Base-by-base conservation (phyloP, 75 land plant species). In the Gnetum montanum region DNA sequence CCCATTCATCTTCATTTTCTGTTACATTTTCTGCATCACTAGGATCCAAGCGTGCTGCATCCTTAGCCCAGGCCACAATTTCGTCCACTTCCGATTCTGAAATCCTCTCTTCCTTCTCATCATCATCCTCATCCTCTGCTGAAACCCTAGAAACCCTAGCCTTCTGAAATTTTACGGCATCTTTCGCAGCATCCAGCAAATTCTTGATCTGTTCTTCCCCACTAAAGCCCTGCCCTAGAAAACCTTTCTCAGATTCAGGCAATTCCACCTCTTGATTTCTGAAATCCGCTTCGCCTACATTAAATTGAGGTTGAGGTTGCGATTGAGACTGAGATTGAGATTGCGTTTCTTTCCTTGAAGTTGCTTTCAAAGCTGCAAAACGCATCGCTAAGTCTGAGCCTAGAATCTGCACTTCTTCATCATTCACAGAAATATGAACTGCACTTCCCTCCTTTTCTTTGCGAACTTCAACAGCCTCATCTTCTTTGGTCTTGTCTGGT, bases 71-170 rank as follows among this genome's bases (percentile, higher is more conserved):
- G 35, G 30, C 55, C 18, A 52, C 55, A 52, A 52, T 30, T 4
- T 52, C 33, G 20, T 52, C 55, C 34, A 52, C 55, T 24, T 52
- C 55, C 8, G 55, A 52, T 6, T 52, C 54, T 3, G 55, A 52
- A 31, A 52, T 31, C 5, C n/a, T 16, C 10, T 52, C 36, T 19
- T 52, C 55, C 2, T 51, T 24, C 8, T 23, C 51, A 49, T 24
- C 51, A 2, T 49, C 28, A 15, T 26, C 27, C 15, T 48, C 16
- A 12, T 49, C 26, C 13, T 24, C 51, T 15, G 15, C 40, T 13
- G 43, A 40, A 40, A 12, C 19, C 27, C 55, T 36, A 19, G 35
- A 18, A 31, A 52, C 55, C 1, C 35, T 8, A 20, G 20, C 33
- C 24, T 8, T 52, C 18, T 52, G 35, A 20, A 52, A 23, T 36